phyloP scores from a whole-genome alignment of 2,329 filamentous ascomycete species.

The Diaporthe destruens region DNA sequence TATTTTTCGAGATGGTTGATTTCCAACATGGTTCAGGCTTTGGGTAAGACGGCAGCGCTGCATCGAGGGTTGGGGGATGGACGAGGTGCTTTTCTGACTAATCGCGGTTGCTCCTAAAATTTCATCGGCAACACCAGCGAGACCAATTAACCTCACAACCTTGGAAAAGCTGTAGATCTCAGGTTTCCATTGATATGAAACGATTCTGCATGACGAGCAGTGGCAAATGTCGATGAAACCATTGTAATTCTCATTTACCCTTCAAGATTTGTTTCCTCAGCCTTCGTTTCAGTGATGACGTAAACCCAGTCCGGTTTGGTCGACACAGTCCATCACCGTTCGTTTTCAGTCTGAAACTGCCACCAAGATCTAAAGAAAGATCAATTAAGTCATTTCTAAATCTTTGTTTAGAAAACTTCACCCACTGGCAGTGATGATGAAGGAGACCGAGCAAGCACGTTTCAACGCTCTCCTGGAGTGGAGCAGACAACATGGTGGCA shows the following conservation, averaged over 20 bases:
- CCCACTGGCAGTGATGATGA: slow-evolving; percentile 45
- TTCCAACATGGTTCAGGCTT: no score
- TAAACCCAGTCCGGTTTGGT: neutral
- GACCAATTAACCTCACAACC: neutral
- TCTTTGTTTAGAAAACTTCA: neutral
- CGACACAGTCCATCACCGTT: neutral
- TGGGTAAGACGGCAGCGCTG: no score
- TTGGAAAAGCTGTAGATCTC: neutral
- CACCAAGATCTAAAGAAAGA: neutral
- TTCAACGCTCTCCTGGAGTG: slow-evolving; percentile 60
- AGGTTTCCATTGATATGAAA: neutral
- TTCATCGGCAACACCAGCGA: neutral
- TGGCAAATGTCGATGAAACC: neutral
- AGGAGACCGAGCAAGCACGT: slow-evolving; percentile 43
- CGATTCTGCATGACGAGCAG: neutral
- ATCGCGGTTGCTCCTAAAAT: slow-evolving; percentile 30
- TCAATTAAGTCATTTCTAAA: neutral
- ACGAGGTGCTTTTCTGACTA: slow-evolving; percentile 14
- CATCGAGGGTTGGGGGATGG: no score
- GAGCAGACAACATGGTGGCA: slow-evolving; percentile 60
- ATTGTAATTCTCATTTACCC: neutral
- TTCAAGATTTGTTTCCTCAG: neutral
- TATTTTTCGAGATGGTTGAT: no score
- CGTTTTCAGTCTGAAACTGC: neutral
- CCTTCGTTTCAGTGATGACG: neutral